Evolutionary conservation across 768 basidiomycete genomes (phyloP).

Genomic region (Epithele typhae): DNA sequence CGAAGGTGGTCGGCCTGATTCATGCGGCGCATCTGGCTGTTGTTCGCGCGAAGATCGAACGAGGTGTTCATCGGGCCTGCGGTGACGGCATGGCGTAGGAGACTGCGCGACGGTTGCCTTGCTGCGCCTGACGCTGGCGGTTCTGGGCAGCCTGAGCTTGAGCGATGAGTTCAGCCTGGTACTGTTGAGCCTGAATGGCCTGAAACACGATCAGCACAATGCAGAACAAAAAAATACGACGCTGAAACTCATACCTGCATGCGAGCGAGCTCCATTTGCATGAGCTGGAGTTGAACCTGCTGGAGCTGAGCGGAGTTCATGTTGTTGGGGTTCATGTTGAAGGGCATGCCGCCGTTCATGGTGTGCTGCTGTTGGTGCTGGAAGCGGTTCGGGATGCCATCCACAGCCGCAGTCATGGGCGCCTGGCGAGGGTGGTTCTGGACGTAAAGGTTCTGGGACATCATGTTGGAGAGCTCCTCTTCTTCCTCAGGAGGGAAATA

Average conservation of each 20-base stretch:
- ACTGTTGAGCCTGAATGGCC: conserved; percentile 72
- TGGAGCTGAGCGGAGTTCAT: conserved; percentile 60
- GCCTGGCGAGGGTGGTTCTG: conserved; percentile 33
- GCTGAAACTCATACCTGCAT: conserved; percentile 67
- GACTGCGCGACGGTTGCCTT: conserved; percentile 45
- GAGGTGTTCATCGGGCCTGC: conserved; percentile 62
- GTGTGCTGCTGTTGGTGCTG: conserved; percentile 49
- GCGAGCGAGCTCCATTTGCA: conserved; percentile 76
- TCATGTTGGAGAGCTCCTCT: conserved; percentile 57
- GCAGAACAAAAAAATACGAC: no score
- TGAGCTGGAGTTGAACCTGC: conserved; percentile 83
- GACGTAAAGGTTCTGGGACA: conserved; percentile 49
- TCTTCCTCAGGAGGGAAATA: conserved; percentile 51
- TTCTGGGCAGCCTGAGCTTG: conserved; percentile 53
- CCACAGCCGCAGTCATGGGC: conserved; percentile 70
- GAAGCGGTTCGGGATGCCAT: conserved; percentile 64
- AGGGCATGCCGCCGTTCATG: conserved; percentile 45
- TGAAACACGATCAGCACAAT: conserved; percentile 21
- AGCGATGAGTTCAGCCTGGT: conserved; percentile 67
- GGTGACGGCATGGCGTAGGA: conserved; percentile 56
- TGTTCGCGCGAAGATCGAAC: conserved; percentile 62
- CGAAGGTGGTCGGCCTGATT: conserved; percentile 66
- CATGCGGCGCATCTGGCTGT: conserved; percentile 60
- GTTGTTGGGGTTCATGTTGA: conserved; percentile 36
- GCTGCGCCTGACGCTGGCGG: conserved; percentile 48